Evolutionary conservation across 495 filamentous ascomycete species (phyloP).

Genomic region (Aspergillus steynii): DNA sequence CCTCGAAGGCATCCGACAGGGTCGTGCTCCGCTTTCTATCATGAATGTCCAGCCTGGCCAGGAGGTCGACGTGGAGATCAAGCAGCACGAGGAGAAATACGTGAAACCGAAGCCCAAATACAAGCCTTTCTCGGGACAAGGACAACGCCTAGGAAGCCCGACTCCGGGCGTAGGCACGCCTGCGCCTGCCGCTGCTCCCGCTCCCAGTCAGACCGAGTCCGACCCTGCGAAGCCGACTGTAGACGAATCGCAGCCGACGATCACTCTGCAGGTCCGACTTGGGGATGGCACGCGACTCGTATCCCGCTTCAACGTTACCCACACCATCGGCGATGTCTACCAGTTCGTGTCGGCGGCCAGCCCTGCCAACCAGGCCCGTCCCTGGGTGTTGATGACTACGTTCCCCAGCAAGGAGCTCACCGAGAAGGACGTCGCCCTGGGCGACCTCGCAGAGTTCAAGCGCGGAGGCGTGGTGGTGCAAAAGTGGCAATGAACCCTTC

Average conservation of each 20-base stretch:
- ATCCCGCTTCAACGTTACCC: slow-evolving; percentile 86
- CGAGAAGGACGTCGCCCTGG: slow-evolving; percentile 67
- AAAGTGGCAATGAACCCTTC: slow-evolving; percentile 65
- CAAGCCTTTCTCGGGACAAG: slow-evolving; percentile 80
- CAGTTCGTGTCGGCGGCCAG: slow-evolving; percentile 74
- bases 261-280: slow-evolving; percentile 85
- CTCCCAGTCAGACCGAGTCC: slow-evolving; percentile 25
- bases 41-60: slow-evolving; percentile 86
- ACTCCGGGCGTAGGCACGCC: slow-evolving; percentile 63
- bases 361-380: slow-evolving; percentile 54
- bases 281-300: slow-evolving; percentile 84
- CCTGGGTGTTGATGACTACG: slow-evolving; percentile 88
- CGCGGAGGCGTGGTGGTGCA: slow-evolving; percentile 82
- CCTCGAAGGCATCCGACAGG: slow-evolving; percentile 79
- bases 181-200: slow-evolving; percentile 37
- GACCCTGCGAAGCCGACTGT: slow-evolving; percentile 53
- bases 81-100: slow-evolving; percentile 85
- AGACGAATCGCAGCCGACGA: slow-evolving; percentile 72
- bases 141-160: slow-evolving; percentile 88
- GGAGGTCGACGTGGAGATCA: slow-evolving; percentile 85
- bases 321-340: slow-evolving; percentile 91
- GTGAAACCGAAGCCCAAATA: slow-evolving; percentile 78
- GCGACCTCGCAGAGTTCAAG: slow-evolving; percentile 83
- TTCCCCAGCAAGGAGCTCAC: slow-evolving; percentile 93
- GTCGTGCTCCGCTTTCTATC: slow-evolving; percentile 81